Evolutionary conservation across 495 filamentous ascomycete genomes (phyloP).

Genomic region (Amphirosellinia nigrospora): DNA sequence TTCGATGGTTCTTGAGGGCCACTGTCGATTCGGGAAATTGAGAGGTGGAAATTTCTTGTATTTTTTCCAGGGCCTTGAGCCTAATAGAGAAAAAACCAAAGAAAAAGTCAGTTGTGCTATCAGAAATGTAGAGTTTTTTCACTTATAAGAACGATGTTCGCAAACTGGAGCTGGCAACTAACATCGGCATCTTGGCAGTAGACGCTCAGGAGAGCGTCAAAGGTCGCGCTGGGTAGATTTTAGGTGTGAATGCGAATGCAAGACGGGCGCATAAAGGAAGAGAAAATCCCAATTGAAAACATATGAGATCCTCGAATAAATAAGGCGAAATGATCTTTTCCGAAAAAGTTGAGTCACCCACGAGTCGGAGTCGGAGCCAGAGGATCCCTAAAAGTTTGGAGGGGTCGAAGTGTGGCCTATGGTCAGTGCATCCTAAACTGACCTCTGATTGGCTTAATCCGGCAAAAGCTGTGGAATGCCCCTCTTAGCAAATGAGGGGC

Average conservation of each 20-base stretch:
- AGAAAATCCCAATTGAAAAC: not conserved
- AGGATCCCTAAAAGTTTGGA: not conserved
- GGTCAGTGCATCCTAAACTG: not conserved
- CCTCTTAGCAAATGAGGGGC: constrained; percentile 5
- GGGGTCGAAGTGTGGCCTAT: not conserved
- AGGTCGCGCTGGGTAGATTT: not conserved
- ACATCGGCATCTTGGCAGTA: too few relatives aligned
- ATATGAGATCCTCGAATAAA: not conserved
- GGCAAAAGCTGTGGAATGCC: not conserved
- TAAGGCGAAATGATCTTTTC: not conserved
- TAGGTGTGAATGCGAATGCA: not conserved
- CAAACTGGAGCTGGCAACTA: too few relatives aligned
- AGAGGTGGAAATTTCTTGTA: constrained; percentile 80
- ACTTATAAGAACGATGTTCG: too few relatives aligned
- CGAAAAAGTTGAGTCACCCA: constrained; percentile 1
- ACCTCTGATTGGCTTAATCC: not conserved
- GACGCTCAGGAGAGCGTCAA: not conserved
- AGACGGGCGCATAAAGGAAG: not conserved
- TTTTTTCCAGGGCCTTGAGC: constrained; percentile 93
- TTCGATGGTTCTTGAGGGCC: constrained; percentile 80
- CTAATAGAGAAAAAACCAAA: constrained; percentile 47
- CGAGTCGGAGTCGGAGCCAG: not conserved
- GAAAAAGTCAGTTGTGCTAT: too few relatives aligned
- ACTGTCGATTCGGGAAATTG: constrained; percentile 87
- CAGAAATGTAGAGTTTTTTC: too few relatives aligned